phyloP scores from a whole-genome alignment of 2,329 filamentous ascomycete genomes.

The Ophiostoma tasmaniense region DNA sequence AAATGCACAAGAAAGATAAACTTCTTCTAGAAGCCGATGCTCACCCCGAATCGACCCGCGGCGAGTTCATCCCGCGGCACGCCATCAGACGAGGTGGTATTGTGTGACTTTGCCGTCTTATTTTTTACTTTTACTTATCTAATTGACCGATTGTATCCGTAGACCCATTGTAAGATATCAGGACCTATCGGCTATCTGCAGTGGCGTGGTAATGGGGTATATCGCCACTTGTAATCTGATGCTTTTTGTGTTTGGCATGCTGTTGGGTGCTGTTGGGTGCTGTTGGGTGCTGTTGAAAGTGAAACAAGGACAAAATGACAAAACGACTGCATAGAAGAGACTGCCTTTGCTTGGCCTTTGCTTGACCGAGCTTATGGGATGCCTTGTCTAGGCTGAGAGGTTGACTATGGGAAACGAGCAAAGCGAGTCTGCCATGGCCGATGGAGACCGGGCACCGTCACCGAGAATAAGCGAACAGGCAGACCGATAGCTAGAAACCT shows the following conservation, averaged over 20 bases:
- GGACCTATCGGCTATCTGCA: background rate
- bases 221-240: background rate
- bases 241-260: too few species aligned
- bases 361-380: background rate
- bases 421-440: background rate
- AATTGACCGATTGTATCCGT: background rate
- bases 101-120: background rate
- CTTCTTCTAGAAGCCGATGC: constrained; percentile 5
- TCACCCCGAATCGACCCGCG: constrained; percentile 2
- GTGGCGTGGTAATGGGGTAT: background rate
- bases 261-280: too few species aligned
- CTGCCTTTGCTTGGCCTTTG: background rate
- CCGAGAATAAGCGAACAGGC: background rate
- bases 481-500: too few species aligned
- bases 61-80: background rate
- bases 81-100: constrained; percentile 1
- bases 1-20: too few species aligned
- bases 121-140: background rate
- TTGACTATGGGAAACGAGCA: background rate
- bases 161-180: background rate
- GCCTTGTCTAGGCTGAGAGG: background rate
- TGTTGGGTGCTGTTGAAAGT: too few species aligned
- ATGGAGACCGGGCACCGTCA: background rate
- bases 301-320: too few species aligned
- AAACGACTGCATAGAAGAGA: too few species aligned